These are phyloP conservation scores for Fennellomyces sp. DNA, from an alignment of 371 early-diverging fungal species.

Conservation along the genomic window DNA sequence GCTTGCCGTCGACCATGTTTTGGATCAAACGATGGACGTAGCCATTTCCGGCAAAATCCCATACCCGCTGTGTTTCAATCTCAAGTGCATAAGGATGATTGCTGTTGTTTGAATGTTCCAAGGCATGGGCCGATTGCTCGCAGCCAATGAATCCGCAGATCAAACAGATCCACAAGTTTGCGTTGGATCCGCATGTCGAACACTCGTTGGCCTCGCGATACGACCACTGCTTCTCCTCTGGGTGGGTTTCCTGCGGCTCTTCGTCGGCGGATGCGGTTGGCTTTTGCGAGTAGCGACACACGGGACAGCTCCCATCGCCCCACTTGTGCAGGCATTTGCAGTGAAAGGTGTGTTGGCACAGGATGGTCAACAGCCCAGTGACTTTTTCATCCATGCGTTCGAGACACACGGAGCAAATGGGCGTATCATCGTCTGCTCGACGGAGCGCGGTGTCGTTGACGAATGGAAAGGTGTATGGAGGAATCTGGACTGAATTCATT, in stretches of 20 bases:
- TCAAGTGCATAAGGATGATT: constrained; percentile 91
- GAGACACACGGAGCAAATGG: constrained; percentile 93
- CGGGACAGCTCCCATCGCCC: constrained; percentile 92
- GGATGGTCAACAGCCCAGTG: constrained; percentile 85
- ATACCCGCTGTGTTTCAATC: constrained; percentile 92
- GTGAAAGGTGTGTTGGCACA: constrained; percentile 96
- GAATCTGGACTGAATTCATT: constrained; percentile 50
- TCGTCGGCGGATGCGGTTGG: constrained; percentile 5
- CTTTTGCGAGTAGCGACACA: constrained; percentile 85
- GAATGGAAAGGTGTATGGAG: constrained; percentile 63
- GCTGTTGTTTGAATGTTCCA: constrained; percentile 78
- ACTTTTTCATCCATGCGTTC: constrained; percentile 86
- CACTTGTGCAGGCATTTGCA: constrained; percentile 87
- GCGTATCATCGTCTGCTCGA: constrained; percentile 56
- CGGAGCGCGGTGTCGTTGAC: constrained; percentile 29
- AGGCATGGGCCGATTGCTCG: constrained; percentile 83
- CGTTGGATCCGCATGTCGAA: constrained; percentile 63
- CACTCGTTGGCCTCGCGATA: constrained; percentile 57
- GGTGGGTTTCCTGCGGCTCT: constrained; percentile 3
- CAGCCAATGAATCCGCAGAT: constrained; percentile 93
- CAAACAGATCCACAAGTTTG: constrained; percentile 92
- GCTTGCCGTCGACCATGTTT: constrained; percentile 85
- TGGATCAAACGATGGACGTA: constrained; percentile 90
- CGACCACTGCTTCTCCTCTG: constrained; percentile 20
- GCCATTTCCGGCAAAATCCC: constrained; percentile 96